Conservation (phyloP, 169 alveolate genomes). For the Ichthyophthirius multifiliis region DNA sequence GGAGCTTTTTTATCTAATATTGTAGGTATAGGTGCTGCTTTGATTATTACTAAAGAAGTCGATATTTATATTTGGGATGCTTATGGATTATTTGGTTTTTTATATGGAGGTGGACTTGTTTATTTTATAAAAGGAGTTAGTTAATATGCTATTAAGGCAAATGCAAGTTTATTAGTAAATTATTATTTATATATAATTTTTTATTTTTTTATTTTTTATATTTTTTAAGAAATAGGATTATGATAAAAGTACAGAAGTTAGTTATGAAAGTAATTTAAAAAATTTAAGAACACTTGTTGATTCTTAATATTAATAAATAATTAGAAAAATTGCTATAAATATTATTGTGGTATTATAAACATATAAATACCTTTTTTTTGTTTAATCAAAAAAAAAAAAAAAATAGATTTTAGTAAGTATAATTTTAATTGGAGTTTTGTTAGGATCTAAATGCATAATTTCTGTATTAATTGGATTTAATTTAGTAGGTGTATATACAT, state of each 20-base stretch:
- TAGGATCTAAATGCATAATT: not conserved
- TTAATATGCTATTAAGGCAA: not conserved
- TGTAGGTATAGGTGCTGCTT: not conserved
- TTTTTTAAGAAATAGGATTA: not conserved
- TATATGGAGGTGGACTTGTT: not conserved
- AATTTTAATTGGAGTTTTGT: not conserved
- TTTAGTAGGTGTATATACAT: not conserved
- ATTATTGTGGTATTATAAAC: not conserved
- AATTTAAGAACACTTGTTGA: not conserved
- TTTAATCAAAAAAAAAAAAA: not conserved
- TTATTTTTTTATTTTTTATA: not conserved
- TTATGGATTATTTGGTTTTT: not conserved
- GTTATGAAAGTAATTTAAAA: not conserved
- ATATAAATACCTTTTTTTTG: not conserved
- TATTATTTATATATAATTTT: not conserved
- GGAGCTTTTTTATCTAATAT: not conserved
- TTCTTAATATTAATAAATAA: not conserved
- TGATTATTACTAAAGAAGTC: not conserved
- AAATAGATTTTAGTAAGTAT: not conserved
- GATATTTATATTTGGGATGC: slow-evolving; percentile 8
- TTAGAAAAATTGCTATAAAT: not conserved
- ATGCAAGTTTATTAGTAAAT: not conserved
- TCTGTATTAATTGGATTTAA: slow-evolving; percentile 5
- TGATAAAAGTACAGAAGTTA: not conserved
- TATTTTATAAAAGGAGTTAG: not conserved